Evolutionary conservation across 257 asterid genomes (phyloP).

Genomic region (Ilex asprella): DNA sequence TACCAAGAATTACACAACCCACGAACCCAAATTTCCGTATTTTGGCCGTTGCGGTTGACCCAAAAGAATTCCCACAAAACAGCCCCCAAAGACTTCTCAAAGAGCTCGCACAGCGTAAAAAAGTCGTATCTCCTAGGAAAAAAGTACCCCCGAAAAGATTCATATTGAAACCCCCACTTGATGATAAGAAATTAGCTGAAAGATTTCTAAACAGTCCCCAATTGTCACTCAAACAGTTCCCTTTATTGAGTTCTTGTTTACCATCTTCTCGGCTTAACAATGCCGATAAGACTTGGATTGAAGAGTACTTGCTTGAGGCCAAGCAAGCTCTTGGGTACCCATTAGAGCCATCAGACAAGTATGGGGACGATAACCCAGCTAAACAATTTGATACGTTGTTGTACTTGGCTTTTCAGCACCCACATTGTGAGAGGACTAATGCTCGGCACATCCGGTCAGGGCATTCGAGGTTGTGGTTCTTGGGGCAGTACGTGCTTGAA

Average conservation of each 20-base stretch:
- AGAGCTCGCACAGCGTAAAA: conserved; percentile 80
- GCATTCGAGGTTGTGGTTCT: conserved; percentile 69
- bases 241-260: conserved; percentile 84
- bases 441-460: conserved; percentile 79
- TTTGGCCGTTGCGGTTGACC: conserved; percentile 66
- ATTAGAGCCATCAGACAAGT: conserved; percentile 67
- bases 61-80: conserved; percentile 77
- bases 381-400: conserved; percentile 80
- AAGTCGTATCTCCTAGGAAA: conserved; percentile 60
- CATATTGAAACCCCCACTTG: conserved; percentile 85
- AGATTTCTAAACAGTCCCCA: conserved; percentile 96
- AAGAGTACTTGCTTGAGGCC: conserved; percentile 79
- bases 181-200: conserved; percentile 62
- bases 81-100: conserved; percentile 89
- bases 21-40: conserved; percentile 20
- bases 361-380: conserved; percentile 84
- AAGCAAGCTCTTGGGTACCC: conserved; percentile 95
- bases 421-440: conserved; percentile 83
- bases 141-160: conserved; percentile 65
- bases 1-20: conserved; percentile 18
- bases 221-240: conserved; percentile 72
- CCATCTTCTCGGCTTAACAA: conserved; percentile 70
- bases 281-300: conserved; percentile 87
- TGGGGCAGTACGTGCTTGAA: conserved; percentile 88
- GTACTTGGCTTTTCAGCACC: conserved; percentile 91